Conservation (phyloP, 2,329 filamentous ascomycete species). For the Sporothrix inflata region DNA sequence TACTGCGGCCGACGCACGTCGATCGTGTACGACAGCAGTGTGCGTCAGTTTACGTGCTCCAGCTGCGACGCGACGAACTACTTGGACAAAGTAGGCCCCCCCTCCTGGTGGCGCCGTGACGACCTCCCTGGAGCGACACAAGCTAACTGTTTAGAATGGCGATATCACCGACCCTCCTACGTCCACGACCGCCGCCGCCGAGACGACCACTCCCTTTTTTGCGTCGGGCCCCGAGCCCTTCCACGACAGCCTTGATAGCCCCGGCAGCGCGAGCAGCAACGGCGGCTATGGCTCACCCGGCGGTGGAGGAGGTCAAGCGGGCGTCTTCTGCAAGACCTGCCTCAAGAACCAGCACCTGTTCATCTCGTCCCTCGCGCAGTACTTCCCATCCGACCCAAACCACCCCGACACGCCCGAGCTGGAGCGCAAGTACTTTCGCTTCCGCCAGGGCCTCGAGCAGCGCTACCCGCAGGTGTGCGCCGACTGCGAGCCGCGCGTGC, state of each 20-base stretch:
- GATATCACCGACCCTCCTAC: constrained; percentile 86
- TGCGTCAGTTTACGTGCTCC: constrained; percentile 71
- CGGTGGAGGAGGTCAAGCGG: constrained; percentile 28
- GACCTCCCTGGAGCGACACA: no score
- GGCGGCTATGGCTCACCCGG: neutral
- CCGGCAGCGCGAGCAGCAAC: constrained; percentile 34
- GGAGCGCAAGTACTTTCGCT: constrained; percentile 70
- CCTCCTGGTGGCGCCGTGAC: no score
- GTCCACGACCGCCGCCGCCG: constrained; percentile 54
- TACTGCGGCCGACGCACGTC: constrained; percentile 76
- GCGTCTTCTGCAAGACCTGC: constrained; percentile 73
- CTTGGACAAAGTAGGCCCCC: constrained; percentile 70
- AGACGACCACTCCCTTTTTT: constrained; percentile 50
- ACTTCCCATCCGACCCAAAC: constrained; percentile 66
- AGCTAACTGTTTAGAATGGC: constrained; percentile 65
- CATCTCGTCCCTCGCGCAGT: constrained; percentile 75
- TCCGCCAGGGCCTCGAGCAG: constrained; percentile 72
- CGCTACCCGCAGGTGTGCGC: constrained; percentile 89
- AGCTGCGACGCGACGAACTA: constrained; percentile 87
- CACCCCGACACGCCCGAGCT: constrained; percentile 71
- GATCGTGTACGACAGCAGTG: constrained; percentile 58
- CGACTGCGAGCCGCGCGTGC: constrained; percentile 75
- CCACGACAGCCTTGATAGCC: constrained; percentile 34
- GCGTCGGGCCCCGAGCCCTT: constrained; percentile 49
- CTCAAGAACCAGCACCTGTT: constrained; percentile 87